Conservation (phyloP, 2,329 filamentous ascomycete species). For the Calonectria leucothoes region DNA sequence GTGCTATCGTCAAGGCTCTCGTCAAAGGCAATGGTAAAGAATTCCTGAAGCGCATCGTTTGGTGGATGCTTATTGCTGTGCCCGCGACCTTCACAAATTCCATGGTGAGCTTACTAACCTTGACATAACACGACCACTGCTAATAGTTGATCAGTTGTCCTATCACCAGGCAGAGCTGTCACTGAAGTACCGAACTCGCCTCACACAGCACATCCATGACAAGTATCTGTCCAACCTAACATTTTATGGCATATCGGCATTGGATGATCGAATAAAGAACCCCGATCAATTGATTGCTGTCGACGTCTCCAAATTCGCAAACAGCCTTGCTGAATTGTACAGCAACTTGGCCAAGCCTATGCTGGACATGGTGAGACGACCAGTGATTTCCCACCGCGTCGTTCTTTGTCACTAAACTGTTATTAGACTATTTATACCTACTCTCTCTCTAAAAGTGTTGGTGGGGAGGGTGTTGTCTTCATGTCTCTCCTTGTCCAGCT, state of each 20-base stretch:
- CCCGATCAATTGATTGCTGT: slow-evolving; percentile 97
- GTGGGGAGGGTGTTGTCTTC: slow-evolving; percentile 93
- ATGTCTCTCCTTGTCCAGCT: slow-evolving; percentile 96
- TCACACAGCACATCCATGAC: slow-evolving; percentile 96
- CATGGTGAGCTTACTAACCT: slow-evolving; percentile 73
- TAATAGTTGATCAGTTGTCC: slow-evolving; percentile 72
- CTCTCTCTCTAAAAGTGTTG: slow-evolving; percentile 92
- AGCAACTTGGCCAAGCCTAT: slow-evolving; percentile 96
- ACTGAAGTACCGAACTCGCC: slow-evolving; percentile 88
- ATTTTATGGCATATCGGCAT: slow-evolving; percentile 93
- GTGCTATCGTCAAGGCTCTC: slow-evolving; percentile 89
- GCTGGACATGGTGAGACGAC: slow-evolving; percentile 80
- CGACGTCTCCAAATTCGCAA: slow-evolving; percentile 96
- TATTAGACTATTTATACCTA: slow-evolving; percentile 87
- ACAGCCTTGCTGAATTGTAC: slow-evolving; percentile 93
- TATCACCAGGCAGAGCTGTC: slow-evolving; percentile 97
- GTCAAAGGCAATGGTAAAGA: slow-evolving; percentile 92
- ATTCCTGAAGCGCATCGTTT: slow-evolving; percentile 87
- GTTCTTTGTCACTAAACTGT: slow-evolving; percentile 38
- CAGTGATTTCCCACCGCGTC: not conserved
- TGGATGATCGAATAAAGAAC: slow-evolving; percentile 98
- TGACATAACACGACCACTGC: not conserved
- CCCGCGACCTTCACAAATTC: slow-evolving; percentile 98
- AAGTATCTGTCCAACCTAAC: slow-evolving; percentile 98
- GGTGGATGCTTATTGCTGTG: slow-evolving; percentile 98